Percentiles rank a stretch among this genome's conserved stretches.
Conservation (phyloP, 768 basidiomycete species). For the Pleurotus citrinopileatus region DNA sequence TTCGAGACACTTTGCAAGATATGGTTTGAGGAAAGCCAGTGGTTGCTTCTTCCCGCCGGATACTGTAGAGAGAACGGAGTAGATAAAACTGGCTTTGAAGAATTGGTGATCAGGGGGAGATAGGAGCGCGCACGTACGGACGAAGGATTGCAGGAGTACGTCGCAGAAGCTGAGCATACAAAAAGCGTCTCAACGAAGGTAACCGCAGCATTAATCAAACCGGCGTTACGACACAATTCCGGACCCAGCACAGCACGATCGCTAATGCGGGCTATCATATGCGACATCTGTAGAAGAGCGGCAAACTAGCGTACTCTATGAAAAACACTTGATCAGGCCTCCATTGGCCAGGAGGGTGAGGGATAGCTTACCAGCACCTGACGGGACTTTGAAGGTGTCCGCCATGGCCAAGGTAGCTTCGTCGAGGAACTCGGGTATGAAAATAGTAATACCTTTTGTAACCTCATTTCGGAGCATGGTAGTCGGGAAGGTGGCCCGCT, state of each 20-base stretch:
- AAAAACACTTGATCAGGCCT: not conserved
- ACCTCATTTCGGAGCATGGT: constrained; percentile 5
- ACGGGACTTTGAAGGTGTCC: not conserved
- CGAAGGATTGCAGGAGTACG: constrained; percentile 5
- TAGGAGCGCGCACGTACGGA: not conserved
- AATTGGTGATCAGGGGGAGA: not conserved
- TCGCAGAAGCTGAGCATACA: constrained; percentile 4
- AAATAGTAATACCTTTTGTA: constrained; percentile 5
- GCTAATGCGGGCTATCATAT: constrained; percentile 8
- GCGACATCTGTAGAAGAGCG: constrained; percentile 3
- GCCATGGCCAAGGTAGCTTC: constrained; percentile 6
- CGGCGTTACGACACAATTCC: constrained; percentile 6
- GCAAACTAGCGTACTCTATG: constrained; percentile 3
- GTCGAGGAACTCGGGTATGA: constrained; percentile 8
- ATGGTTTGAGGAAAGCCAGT: constrained; percentile 1
- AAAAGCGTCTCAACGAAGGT: not conserved
- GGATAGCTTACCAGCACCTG: not conserved
- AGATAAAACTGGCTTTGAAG: not conserved
- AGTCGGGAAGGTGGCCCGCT: not conserved
- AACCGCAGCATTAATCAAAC: constrained; percentile 5
- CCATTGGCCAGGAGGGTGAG: not conserved
- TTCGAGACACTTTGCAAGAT: not conserved
- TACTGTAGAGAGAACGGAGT: constrained; percentile 7
- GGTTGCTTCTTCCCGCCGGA: constrained; percentile 9
- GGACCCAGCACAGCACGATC: constrained; percentile 8